phyloP scores from a whole-genome alignment of 495 filamentous ascomycete species.

The Penicillium parvum region DNA sequence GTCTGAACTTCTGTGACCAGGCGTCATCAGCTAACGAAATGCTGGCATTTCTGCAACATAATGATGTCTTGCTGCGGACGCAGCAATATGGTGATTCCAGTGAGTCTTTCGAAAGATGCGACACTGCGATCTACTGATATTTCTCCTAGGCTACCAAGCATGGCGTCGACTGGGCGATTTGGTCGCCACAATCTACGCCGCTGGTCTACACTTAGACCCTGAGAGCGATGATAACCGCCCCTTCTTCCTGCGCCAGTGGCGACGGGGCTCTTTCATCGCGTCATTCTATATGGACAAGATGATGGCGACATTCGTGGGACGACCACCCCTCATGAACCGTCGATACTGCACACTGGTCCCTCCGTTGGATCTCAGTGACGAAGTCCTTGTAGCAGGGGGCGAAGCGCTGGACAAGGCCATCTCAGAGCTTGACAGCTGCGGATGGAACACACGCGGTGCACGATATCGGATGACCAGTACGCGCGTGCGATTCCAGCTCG shows the following conservation, averaged over 20 bases:
- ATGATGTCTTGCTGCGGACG: slow-evolving; percentile 41
- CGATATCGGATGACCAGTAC: slow-evolving; percentile 38
- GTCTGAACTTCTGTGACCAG: slow-evolving; percentile 45
- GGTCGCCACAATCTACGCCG: slow-evolving; percentile 49
- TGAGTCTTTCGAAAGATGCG: slow-evolving; percentile 24
- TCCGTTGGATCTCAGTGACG: slow-evolving; percentile 55
- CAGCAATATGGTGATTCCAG: slow-evolving; percentile 49
- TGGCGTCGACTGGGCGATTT: slow-evolving; percentile 53
- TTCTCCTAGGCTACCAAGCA: slow-evolving; percentile 38
- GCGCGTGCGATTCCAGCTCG: slow-evolving; percentile 48
- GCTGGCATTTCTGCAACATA: slow-evolving; percentile 42
- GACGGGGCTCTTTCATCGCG: slow-evolving; percentile 49
- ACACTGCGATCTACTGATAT: slow-evolving; percentile 5
- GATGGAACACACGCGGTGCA: slow-evolving; percentile 48
- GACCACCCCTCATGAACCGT: slow-evolving; percentile 53
- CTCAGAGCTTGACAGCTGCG: slow-evolving; percentile 43
- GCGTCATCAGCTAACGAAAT: slow-evolving; percentile 46
- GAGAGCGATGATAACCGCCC: slow-evolving; percentile 40
- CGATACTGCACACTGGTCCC: slow-evolving; percentile 52
- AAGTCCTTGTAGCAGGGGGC: slow-evolving; percentile 45
- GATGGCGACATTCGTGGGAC: slow-evolving; percentile 51
- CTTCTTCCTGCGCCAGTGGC: slow-evolving; percentile 48
- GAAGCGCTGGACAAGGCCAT: slow-evolving; percentile 38
- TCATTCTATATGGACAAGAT: slow-evolving; percentile 50
- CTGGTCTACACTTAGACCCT: slow-evolving; percentile 54